These are phyloP conservation scores for Agaricales sp. DNA, from an alignment of 1,284 basidiomycete genomes.

Conservation along the genomic window DNA sequence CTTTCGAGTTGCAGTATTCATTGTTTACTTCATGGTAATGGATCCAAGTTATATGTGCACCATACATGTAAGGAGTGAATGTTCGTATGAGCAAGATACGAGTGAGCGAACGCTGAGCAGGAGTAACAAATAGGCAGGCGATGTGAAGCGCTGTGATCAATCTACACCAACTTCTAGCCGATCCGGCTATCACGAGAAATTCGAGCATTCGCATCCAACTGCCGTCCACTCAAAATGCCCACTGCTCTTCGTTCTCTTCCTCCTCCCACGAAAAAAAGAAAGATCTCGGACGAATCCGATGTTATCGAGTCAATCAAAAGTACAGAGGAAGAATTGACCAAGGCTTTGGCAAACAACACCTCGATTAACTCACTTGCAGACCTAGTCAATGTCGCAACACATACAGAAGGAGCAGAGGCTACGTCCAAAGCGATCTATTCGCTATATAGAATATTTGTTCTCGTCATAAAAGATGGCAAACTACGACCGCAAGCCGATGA, in stretches of 20 bases:
- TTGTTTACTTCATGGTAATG: no score
- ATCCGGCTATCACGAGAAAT: background rate
- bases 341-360: conserved; percentile 36
- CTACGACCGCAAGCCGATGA: conserved; percentile 39
- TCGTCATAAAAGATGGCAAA: conserved; percentile 50
- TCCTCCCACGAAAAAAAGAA: conserved; percentile 46
- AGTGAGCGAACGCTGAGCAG: no score
- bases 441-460: conserved; percentile 71
- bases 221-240: conserved; percentile 3
- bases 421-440: conserved; percentile 76
- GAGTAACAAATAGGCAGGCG: no score
- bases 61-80: no score
- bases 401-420: conserved; percentile 35
- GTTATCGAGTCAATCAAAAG: conserved; percentile 23
- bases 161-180: no score
- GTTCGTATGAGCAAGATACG: no score
- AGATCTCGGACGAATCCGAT: conserved; percentile 22
- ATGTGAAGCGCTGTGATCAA: no score
- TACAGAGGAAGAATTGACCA: conserved; percentile 41
- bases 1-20: no score
- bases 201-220: background rate
- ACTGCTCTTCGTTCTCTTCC: conserved; percentile 38
- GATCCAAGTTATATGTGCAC: no score
- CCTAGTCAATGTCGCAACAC: conserved; percentile 49
- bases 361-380: conserved; percentile 78